Percentiles rank a stretch among this genome's conserved stretches.
phyloP scores from a whole-genome alignment of 148 eudicot genomes.

The Vaccinium myrtillus region DNA sequence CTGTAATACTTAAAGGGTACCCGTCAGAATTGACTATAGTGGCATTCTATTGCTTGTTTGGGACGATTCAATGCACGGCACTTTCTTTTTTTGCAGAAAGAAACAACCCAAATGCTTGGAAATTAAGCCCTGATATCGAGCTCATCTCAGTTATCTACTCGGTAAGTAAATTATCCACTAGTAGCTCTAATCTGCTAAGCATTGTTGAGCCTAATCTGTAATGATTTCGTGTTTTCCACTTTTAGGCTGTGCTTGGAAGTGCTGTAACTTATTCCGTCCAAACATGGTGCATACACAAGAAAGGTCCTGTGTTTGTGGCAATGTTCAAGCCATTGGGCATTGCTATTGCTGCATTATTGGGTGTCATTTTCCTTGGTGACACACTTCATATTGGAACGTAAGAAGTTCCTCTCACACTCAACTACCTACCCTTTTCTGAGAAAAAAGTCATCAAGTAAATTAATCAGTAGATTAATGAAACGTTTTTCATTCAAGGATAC shows the following conservation, averaged over 20 bases:
- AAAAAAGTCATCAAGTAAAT: background rate
- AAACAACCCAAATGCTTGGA: constrained; percentile 35
- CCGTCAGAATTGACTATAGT: constrained; percentile 50
- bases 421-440: background rate
- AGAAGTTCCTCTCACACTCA: background rate
- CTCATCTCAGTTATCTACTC: constrained; percentile 43
- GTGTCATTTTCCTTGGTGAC: constrained; percentile 43
- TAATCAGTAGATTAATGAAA: background rate
- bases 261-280: constrained; percentile 21
- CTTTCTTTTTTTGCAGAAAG: constrained; percentile 35
- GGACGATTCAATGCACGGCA: constrained; percentile 35
- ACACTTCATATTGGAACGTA: constrained; percentile 36
- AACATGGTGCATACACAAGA: constrained; percentile 48
- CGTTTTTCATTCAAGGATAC: background rate
- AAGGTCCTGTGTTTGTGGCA: constrained; percentile 52
- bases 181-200: background rate
- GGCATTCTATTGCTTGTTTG: constrained; percentile 53
- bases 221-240: background rate
- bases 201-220: background rate
- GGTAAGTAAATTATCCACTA: constrained; percentile 27
- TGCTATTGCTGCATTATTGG: constrained; percentile 41
- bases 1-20: constrained; percentile 44
- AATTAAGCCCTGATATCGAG: constrained; percentile 34
- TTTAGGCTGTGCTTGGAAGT: constrained; percentile 38
- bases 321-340: constrained; percentile 52